Evolutionary conservation across 768 basidiomycete genomes (phyloP), one percentile per base, ranked within the genome.

Genomic region (Rhodotorula sphaerocarpa): DNA sequence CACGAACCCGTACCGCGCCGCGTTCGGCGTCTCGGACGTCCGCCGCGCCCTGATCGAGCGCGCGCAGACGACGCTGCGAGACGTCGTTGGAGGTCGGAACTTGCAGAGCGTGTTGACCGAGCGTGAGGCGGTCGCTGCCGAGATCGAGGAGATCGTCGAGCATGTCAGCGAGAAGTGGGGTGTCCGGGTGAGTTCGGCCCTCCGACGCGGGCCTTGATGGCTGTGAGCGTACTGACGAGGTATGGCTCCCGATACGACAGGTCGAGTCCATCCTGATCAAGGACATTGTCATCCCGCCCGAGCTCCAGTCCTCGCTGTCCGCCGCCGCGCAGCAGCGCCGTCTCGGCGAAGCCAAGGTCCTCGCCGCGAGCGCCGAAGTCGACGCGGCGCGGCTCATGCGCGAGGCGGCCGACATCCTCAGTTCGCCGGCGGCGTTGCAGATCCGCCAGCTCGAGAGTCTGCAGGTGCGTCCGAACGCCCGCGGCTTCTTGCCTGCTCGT

Each of bases 21-120:
- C 90, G 4, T 97, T 90, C 74, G 90, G 90, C 43, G 92, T 99
- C 77, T 80, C 79, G 59, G 89, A 96, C 75, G 82, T 99, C 31
- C 87, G 86, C 55, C 83, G 86, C 69, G 89, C 88, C 1, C 83
- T 90, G 65, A 77, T 84, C 51, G 88, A 89, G 75, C 84, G 88
- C 67, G 85, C 87, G 0, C 88, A 95, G 78, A 96, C 93, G 4
- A 99, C 93, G 21, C 81, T 97, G 27, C 84, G 93, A n/a, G 90
- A 96, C 72, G 91, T 97, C 74, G 90, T 95, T 39, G 93, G 93
- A 67, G 88, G 90, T 5, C 86, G 90, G 28, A 85, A 87, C 1
- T 88, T 97, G n/a, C 93, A 97, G 76, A 85, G 83, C 71, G 87
- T 97, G 61, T 89, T 97, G 65, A 93, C 91, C 5, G 93, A 97